Percentiles rank a stretch among this genome's conserved stretches.
These are phyloP conservation scores for button mushroom (Agaricus bisporus) DNA, from an alignment of 768 basidiomycete species.

Conservation along the genomic window DNA sequence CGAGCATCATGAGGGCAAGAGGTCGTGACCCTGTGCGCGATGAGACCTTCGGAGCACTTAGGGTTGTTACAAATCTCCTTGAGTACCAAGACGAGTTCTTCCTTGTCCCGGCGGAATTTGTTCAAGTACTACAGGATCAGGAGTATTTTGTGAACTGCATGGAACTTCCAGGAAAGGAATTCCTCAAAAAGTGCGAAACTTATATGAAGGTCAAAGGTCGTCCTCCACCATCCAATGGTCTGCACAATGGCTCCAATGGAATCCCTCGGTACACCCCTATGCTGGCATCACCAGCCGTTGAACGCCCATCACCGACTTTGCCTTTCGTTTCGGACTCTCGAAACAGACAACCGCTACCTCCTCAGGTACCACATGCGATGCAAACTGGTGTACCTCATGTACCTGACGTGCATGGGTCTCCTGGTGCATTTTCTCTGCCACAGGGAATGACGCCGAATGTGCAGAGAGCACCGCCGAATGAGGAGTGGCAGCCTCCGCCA, in stretches of 20 bases:
- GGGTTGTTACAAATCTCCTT: conserved; percentile 77
- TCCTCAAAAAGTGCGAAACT: conserved; percentile 92
- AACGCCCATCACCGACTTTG: conserved; percentile 38
- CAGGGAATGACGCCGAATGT: conserved; percentile 41
- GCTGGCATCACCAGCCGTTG: conserved; percentile 31
- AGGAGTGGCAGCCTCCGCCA: conserved; percentile 39
- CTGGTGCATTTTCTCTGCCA: conserved; percentile 40
- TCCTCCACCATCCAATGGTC: conserved; percentile 28
- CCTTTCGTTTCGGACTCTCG: conserved; percentile 33
- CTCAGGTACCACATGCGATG: conserved; percentile 16
- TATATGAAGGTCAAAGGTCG: conserved; percentile 73
- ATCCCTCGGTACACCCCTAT: conserved; percentile 31
- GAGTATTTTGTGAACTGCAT: conserved; percentile 86
- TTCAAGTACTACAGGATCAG: conserved; percentile 82
- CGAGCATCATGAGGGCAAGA: conserved; percentile 93
- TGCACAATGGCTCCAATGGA: conserved; percentile 34
- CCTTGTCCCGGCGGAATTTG: conserved; percentile 87
- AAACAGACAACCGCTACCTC: conserved; percentile 29
- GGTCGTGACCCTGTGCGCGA: conserved; percentile 83
- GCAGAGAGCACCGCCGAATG: conserved; percentile 24
- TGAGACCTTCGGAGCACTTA: conserved; percentile 88
- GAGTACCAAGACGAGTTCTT: conserved; percentile 96
- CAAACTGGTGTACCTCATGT: conserved; percentile 36
- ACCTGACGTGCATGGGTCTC: conserved; percentile 26
- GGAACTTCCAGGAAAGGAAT: conserved; percentile 91